Evolutionary conservation across 2,329 filamentous ascomycete genomes (phyloP).

Genomic region (Coniochaeta ligniaria): DNA sequence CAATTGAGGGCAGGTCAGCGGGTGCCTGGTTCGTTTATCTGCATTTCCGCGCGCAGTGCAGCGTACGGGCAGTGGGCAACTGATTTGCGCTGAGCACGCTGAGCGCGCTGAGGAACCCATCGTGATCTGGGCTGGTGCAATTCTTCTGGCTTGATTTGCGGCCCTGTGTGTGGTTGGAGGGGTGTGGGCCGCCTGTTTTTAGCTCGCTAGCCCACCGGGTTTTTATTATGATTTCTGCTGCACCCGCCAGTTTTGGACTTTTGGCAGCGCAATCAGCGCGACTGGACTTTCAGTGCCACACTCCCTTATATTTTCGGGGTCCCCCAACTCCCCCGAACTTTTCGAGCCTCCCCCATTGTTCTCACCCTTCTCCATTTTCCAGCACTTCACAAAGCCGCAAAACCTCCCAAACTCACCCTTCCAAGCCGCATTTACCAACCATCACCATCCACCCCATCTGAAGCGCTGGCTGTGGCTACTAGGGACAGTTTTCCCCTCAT

Average conservation of each 20-base stretch:
- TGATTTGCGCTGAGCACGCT: neutral
- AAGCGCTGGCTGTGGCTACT: neutral
- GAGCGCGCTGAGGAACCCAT: neutral
- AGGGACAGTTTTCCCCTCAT: neutral
- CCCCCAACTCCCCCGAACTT: constrained; percentile 17
- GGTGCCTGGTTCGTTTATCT: neutral
- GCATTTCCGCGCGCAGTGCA: neutral
- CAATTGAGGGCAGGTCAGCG: neutral
- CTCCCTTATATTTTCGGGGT: constrained; percentile 17
- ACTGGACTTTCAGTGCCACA: constrained; percentile 10
- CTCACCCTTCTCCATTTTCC: constrained; percentile 16
- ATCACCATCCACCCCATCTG: constrained; percentile 18
- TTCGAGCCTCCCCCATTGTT: constrained; percentile 9
- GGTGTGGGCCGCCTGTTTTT: neutral
- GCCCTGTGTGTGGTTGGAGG: neutral
- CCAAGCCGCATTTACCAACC: constrained; percentile 12
- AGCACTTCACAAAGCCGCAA: constrained; percentile 5
- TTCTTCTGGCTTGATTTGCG: neutral
- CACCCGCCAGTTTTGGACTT: neutral
- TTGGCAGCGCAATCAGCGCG: constrained; percentile 14
- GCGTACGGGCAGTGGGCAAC: neutral
- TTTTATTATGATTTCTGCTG: constrained; percentile 3
- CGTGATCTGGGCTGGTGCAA: neutral
- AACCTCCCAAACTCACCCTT: constrained; percentile 8
- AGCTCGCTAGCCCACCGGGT: neutral